Conservation (phyloP, 2,329 filamentous ascomycete species). For the Didymella exigua region DNA sequence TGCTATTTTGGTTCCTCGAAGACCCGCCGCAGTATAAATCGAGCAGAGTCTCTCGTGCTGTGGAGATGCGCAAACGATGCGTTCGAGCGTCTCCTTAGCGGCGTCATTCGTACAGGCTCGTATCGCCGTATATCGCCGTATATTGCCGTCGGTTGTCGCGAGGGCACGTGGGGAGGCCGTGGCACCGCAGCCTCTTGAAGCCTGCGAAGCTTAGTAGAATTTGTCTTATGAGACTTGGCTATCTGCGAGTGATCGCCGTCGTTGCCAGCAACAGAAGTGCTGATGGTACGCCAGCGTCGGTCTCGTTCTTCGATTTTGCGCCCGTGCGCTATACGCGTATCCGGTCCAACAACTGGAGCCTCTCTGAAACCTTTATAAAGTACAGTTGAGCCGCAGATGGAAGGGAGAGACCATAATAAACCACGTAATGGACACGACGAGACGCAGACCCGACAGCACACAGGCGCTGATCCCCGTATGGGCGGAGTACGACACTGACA, state of each 20-base stretch:
- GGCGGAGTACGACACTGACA: conserved; percentile 2
- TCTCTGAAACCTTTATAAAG: neutral
- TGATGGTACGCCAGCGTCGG: neutral
- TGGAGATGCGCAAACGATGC: no score
- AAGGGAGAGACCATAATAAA: neutral
- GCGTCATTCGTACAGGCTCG: neutral
- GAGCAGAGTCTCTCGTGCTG: no score
- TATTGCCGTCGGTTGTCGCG: no score
- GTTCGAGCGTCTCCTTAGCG: no score
- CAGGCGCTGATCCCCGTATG: conserved; percentile 7
- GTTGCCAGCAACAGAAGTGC: neutral
- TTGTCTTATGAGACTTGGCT: neutral
- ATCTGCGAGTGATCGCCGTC: neutral
- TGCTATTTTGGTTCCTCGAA: no score
- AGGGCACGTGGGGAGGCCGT: no score
- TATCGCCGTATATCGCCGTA: neutral
- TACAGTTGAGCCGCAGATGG: neutral
- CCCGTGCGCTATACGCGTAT: conserved; percentile 14
- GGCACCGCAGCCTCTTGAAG: neutral
- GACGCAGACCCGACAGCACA: conserved; percentile 1
- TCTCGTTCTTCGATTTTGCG: neutral
- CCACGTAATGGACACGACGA: neutral
- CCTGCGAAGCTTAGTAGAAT: neutral
- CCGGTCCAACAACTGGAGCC: neutral
- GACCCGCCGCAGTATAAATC: no score